Base-by-base conservation (phyloP, 2,329 filamentous ascomycete species). In the Septoria petroselini region DNA sequence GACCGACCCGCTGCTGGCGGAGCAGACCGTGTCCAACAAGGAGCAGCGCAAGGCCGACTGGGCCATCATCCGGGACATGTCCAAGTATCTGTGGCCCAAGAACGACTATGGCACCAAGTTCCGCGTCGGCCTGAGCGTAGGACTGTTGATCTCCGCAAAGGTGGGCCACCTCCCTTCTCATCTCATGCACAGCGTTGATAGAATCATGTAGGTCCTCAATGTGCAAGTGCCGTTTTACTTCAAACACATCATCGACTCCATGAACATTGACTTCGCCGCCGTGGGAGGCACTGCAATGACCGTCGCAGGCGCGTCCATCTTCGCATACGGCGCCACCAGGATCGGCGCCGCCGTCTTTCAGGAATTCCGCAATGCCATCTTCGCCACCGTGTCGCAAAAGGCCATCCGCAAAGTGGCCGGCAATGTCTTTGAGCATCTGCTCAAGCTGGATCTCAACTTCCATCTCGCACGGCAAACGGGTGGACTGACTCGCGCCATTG, bases 171-270 rank as follows among this genome's bases (percentile, higher is more conserved):
- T 21, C 54, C 38, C 34, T 23, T 44, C 48, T 49, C 17, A 29
- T 35, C 17, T 40, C 41, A 12, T 48, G 14, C 56, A 54, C 31
- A 50, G 44, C 53, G 44, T 65, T 66, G 65, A 64, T 67, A 77
- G 55, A 49, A 5, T 38, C 53, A 55, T 61, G 57, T 65, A 68
- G 78, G 69, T 95, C 41, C 76, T 98, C 64, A 98, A 97, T 69
- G 93, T 98, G 12, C 90, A 98, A 73, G 89, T 98, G 39, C 93
- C 93, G 0, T 98, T 98, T 68, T 98, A 96, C 76, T 98, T 98
- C 76, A 97, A 97, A 76, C 91, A 76, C 70, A 97, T 98, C 58
- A 88, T 98, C 34, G 94, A 98, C 70, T 84, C 88, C 15, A 95
- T 98, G 89, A 98, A 98, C 68, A 81, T 98, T 60, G 93, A 98